Conservation (phyloP, 257 asterid species). For the Hygrophila difformis region DNA sequence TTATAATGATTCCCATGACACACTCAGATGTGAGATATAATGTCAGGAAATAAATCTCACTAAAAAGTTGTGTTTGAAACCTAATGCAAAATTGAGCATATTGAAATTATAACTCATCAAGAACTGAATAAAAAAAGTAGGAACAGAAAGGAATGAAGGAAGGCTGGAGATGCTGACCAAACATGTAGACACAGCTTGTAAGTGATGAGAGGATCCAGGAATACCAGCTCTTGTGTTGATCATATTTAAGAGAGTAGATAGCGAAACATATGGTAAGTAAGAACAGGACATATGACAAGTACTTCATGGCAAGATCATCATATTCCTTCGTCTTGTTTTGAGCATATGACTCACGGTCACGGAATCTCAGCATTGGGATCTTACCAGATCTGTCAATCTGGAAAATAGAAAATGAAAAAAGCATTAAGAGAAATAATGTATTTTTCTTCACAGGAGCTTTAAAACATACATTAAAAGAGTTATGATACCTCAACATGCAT, state of each 20-base stretch:
- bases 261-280: slow-evolving; percentile 75
- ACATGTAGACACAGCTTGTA: slow-evolving; percentile 98
- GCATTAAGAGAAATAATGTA: not conserved
- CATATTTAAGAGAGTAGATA: slow-evolving; percentile 81
- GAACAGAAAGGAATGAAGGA: not conserved
- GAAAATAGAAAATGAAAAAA: slow-evolving; percentile 4
- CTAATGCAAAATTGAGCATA: not conserved
- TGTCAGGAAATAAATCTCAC: not conserved
- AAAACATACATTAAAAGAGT: not conserved
- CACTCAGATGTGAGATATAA: not conserved
- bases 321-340: slow-evolving; percentile 94
- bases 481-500: slow-evolving; percentile 89
- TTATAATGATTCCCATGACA: not conserved
- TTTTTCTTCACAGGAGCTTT: not conserved
- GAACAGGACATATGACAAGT: slow-evolving; percentile 78
- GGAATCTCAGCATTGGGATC: slow-evolving; percentile 88
- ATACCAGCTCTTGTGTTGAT: slow-evolving; percentile 97
- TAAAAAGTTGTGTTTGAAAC: not conserved
- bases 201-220: slow-evolving; percentile 96
- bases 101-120: not conserved
- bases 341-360: slow-evolving; percentile 95
- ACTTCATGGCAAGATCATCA: slow-evolving; percentile 97
- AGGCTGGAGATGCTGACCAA: slow-evolving; percentile 54
- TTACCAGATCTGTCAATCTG: slow-evolving; percentile 90
- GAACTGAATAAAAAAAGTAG: not conserved